Conservation (phyloP, 441 rosid genomes). For the Adansonia gregorii region DNA sequence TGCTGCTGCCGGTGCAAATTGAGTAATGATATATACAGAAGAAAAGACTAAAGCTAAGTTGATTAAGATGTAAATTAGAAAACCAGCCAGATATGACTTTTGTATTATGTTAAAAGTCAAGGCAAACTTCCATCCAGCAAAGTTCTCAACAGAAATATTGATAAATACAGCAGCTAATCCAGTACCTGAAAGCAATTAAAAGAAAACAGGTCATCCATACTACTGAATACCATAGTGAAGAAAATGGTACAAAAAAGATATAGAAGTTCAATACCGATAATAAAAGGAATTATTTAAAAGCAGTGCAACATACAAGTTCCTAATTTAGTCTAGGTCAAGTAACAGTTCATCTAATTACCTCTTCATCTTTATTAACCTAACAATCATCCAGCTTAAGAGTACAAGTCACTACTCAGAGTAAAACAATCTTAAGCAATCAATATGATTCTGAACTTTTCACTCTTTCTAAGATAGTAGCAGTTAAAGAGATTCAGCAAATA, state of each 20-base stretch:
- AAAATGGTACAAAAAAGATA: neutral
- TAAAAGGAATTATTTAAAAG: neutral
- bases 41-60: conserved; percentile 85
- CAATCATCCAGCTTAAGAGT: neutral
- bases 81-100: conserved; percentile 87
- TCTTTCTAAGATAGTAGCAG: neutral
- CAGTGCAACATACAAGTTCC: neutral
- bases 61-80: conserved; percentile 69
- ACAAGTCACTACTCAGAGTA: neutral
- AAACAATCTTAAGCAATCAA: conserved; percentile 1
- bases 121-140: conserved; percentile 94
- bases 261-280: neutral
- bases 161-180: conserved; percentile 95
- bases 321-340: neutral
- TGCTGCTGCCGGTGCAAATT: conserved; percentile 96
- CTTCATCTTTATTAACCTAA: neutral
- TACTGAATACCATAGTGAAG: neutral
- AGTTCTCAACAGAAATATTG: conserved; percentile 94
- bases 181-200: conserved; percentile 62
- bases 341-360: neutral
- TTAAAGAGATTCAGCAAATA: neutral
- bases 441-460: neutral
- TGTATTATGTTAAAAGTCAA: conserved; percentile 83
- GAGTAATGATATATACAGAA: conserved; percentile 83
- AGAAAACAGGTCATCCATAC: conserved; percentile 1